Evolutionary conservation across 164 flowering plant species (phyloP).

Genomic region (Annona cherimola): DNA sequence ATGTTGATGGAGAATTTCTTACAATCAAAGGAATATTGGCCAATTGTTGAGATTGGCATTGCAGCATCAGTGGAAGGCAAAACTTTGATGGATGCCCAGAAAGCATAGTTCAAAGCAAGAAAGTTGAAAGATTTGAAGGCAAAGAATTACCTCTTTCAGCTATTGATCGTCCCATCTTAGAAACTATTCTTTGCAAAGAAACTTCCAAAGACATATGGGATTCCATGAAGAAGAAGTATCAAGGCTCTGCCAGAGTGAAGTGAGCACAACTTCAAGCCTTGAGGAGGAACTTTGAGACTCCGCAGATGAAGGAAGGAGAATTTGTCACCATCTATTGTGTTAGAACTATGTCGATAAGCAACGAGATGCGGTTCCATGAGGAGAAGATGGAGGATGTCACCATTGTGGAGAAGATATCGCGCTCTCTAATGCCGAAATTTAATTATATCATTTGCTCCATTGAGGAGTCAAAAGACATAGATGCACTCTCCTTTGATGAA

Average conservation of each 20-base stretch:
- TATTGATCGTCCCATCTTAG: neutral
- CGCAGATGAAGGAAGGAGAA: conserved; percentile 17
- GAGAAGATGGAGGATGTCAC: conserved; percentile 15
- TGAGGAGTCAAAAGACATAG: conserved; percentile 3
- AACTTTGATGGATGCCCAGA: neutral
- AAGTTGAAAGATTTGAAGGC: neutral
- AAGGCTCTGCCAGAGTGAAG: conserved; percentile 13
- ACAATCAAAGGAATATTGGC: neutral
- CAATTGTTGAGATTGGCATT: neutral
- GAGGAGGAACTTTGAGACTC: conserved; percentile 5
- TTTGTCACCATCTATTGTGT: conserved; percentile 5
- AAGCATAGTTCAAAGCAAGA: neutral
- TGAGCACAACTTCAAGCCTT: conserved; percentile 19
- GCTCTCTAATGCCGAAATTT: neutral
- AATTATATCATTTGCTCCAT: neutral
- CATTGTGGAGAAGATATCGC: conserved; percentile 13
- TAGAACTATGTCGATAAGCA: conserved; percentile 4
- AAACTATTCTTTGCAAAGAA: neutral
- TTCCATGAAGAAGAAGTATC: conserved; percentile 5
- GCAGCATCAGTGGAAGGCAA: neutral
- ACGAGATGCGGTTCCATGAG: conserved; percentile 14
- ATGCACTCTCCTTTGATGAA: neutral
- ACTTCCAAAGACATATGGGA: neutral
- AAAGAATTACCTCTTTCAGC: conserved; percentile 1
- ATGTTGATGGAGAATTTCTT: neutral